These are phyloP conservation scores for Nitzschia palea DNA, from an alignment of 108 stramenopile genomes.

Conservation along the genomic window DNA sequence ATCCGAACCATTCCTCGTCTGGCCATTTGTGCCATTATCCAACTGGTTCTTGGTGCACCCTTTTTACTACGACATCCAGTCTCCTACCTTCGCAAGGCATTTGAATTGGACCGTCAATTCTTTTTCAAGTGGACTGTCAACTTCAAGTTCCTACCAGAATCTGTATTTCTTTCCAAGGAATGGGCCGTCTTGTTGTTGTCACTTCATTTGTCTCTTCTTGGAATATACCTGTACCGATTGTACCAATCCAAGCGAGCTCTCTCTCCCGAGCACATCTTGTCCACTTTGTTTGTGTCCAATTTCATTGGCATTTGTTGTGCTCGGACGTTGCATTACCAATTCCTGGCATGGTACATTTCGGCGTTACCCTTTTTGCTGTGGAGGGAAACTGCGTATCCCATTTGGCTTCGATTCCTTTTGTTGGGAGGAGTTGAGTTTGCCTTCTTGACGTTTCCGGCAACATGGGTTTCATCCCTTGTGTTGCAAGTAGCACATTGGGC, in stretches of 20 bases:
- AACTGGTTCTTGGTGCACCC: constrained; percentile 90
- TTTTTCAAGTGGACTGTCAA: constrained; percentile 98
- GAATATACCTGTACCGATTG: constrained; percentile 35
- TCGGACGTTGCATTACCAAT: constrained; percentile 96
- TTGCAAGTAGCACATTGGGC: constrained; percentile 81
- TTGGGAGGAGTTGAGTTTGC: constrained; percentile 72
- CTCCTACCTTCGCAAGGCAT: constrained; percentile 90
- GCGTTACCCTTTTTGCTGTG: constrained; percentile 80
- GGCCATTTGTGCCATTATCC: constrained; percentile 67
- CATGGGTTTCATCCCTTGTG: constrained; percentile 70
- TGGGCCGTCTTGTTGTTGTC: constrained; percentile 66
- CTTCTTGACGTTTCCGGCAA: constrained; percentile 93
- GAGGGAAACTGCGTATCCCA: constrained; percentile 38
- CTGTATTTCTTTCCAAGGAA: constrained; percentile 74
- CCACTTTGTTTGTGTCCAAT: constrained; percentile 88
- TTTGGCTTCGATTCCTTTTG: constrained; percentile 36
- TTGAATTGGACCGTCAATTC: constrained; percentile 97
- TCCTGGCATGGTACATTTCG: constrained; percentile 95
- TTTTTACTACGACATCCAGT: constrained; percentile 88
- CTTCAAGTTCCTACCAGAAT: constrained; percentile 89
- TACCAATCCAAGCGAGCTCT: constrained; percentile 23
- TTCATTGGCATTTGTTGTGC: constrained; percentile 95
- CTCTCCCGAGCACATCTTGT: constrained; percentile 64
- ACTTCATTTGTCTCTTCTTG: constrained; percentile 55
- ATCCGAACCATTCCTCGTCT: constrained; percentile 42